These are phyloP conservation scores for Penicillium sp. DNA, from an alignment of 2,329 filamentous ascomycete genomes.

Conservation along the genomic window DNA sequence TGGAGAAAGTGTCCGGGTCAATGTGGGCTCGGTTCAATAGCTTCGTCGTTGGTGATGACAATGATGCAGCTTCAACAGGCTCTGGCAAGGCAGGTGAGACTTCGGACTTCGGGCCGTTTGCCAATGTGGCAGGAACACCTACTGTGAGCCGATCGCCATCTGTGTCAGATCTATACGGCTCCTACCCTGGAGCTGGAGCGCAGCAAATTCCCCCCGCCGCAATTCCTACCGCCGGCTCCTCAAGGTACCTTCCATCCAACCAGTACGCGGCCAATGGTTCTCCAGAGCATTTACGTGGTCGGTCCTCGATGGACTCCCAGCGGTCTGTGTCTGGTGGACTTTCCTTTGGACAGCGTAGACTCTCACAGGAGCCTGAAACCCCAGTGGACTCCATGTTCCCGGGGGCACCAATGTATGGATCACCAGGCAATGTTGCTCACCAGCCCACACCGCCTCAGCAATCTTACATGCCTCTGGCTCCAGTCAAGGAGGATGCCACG, in stretches of 20 bases:
- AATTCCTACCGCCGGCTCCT: constrained; percentile 34
- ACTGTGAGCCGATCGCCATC: constrained; percentile 74
- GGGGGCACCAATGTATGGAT: constrained; percentile 31
- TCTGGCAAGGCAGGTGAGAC: constrained; percentile 57
- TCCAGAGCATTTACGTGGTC: constrained; percentile 51
- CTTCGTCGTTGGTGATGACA: constrained; percentile 90
- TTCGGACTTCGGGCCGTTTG: constrained; percentile 73
- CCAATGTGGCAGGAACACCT: constrained; percentile 73
- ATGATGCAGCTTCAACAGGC: constrained; percentile 61
- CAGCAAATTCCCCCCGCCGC: constrained; percentile 35
- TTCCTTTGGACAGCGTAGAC: constrained; percentile 35
- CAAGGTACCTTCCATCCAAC: constrained; percentile 46
- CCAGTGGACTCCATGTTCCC: constrained; percentile 36
- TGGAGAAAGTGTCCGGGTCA: constrained; percentile 91
- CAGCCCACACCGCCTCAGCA: constrained; percentile 40
- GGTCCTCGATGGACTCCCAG: constrained; percentile 52
- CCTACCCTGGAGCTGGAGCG: constrained; percentile 45
- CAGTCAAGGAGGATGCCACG: constrained; percentile 39
- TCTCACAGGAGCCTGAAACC: constrained; percentile 38
- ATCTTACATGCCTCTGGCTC: constrained; percentile 41
- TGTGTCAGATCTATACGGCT: constrained; percentile 72
- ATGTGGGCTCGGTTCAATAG: constrained; percentile 94
- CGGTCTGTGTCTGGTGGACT: constrained; percentile 39
- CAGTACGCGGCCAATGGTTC: constrained; percentile 52
- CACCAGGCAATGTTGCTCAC: constrained; percentile 32